These are phyloP conservation scores for Psilocybe cyanescens DNA, from an alignment of 768 basidiomycete genomes.

Conservation along the genomic window DNA sequence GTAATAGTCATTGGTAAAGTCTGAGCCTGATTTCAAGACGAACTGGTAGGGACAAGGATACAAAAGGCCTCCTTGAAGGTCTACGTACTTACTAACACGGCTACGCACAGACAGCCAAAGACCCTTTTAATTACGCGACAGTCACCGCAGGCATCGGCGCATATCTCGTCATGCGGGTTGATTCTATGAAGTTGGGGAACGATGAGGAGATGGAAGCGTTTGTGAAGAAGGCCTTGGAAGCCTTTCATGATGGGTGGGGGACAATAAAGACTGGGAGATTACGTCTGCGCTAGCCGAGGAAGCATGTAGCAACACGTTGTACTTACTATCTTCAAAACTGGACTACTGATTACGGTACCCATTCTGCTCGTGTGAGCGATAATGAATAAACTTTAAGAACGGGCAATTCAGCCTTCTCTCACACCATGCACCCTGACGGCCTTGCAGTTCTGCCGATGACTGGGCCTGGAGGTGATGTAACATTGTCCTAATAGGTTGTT, in stretches of 20 bases:
- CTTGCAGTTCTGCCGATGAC: too few relatives aligned
- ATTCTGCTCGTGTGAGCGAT: too few relatives aligned
- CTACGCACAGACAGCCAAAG: background rate
- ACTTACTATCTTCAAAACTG: too few relatives aligned
- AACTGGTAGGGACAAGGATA: background rate
- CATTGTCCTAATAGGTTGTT: too few relatives aligned
- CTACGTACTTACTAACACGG: background rate
- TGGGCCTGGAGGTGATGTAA: too few relatives aligned
- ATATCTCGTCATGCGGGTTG: slow-evolving; percentile 6
- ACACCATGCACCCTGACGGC: too few relatives aligned
- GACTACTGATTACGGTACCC: too few relatives aligned
- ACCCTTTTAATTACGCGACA: background rate
- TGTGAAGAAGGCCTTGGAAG: slow-evolving; percentile 1
- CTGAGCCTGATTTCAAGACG: background rate
- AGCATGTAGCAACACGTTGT: too few relatives aligned
- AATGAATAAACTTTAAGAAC: too few relatives aligned
- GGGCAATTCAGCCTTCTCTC: too few relatives aligned
- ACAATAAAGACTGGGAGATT: background rate
- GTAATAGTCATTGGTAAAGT: too few relatives aligned
- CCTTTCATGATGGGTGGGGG: slow-evolving; percentile 1
- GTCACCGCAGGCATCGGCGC: slow-evolving; percentile 1
- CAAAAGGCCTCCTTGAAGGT: background rate
- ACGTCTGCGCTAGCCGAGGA: background rate
- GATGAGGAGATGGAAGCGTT: slow-evolving; percentile 2
- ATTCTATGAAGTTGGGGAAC: slow-evolving; percentile 6